Evolutionary conservation across 1,139 yeast species (phyloP).

Genomic region (Sugiyamaella japonica): DNA sequence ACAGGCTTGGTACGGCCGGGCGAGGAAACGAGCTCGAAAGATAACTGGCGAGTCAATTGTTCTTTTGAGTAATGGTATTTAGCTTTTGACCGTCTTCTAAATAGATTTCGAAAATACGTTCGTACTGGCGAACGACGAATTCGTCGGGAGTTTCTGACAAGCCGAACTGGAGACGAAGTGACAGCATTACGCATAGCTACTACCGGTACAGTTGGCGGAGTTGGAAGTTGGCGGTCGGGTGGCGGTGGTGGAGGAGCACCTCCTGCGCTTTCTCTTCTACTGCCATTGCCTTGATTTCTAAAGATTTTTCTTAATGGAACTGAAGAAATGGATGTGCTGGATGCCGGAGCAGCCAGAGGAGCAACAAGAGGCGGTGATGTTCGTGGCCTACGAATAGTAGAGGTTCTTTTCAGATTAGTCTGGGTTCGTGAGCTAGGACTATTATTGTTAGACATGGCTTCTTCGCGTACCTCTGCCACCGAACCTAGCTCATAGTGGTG

Average conservation of each 20-base stretch:
- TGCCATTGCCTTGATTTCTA: neutral
- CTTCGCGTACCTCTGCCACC: neutral
- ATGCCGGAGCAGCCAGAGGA: slow-evolving; percentile 2
- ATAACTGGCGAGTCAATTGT: slow-evolving; percentile 27
- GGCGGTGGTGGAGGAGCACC: neutral
- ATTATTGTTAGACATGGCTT: neutral
- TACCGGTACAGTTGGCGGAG: neutral
- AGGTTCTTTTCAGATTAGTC: slow-evolving; percentile 15
- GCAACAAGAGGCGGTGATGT: neutral
- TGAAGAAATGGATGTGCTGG: slow-evolving; percentile 2
- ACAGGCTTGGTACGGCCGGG: slow-evolving; percentile 25
- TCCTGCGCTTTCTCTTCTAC: neutral
- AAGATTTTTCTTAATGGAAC: neutral
- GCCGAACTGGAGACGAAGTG: slow-evolving; percentile 25
- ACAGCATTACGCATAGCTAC: neutral
- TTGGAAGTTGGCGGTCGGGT: neutral
- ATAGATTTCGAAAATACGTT: slow-evolving; percentile 27
- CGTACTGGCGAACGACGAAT: slow-evolving; percentile 29
- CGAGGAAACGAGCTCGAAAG: slow-evolving; percentile 30
- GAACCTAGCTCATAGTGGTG: neutral
- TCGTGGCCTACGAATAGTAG: slow-evolving; percentile 6
- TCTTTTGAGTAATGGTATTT: slow-evolving; percentile 27
- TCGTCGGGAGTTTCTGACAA: slow-evolving; percentile 28
- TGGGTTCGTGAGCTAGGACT: slow-evolving; percentile 13
- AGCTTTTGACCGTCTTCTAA: slow-evolving; percentile 27